Evolutionary conservation across 73 alveolate species (phyloP).

Genomic region (Paramecium tetraurelia): DNA sequence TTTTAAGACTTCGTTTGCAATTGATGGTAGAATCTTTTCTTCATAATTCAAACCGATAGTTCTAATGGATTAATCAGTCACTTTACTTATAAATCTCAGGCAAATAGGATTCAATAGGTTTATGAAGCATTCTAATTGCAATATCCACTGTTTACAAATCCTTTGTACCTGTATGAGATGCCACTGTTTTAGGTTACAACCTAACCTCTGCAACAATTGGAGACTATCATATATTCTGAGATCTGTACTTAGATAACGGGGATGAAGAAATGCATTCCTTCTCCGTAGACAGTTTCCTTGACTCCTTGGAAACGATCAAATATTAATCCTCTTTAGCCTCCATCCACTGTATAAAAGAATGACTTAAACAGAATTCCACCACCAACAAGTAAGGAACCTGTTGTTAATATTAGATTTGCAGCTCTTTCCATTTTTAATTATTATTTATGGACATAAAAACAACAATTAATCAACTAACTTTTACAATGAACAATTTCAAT

Average conservation of each 20-base stretch:
- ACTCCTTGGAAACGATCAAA: slow-evolving; percentile 79
- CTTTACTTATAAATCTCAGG: slow-evolving; percentile 66
- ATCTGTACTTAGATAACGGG: slow-evolving; percentile 66
- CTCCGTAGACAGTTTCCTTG: slow-evolving; percentile 69
- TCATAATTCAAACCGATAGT: slow-evolving; percentile 79
- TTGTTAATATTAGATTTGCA: background rate
- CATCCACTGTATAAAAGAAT: slow-evolving; percentile 79
- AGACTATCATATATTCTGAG: slow-evolving; percentile 28
- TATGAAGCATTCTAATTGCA: slow-evolving; percentile 74
- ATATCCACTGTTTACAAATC: slow-evolving; percentile 81
- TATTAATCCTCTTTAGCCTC: slow-evolving; percentile 85
- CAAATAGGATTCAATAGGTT: slow-evolving; percentile 73
- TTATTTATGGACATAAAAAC: background rate
- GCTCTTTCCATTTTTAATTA: slow-evolving; percentile 25
- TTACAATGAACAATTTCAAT: background rate
- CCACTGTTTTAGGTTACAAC: slow-evolving; percentile 70
- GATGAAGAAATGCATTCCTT: slow-evolving; percentile 82
- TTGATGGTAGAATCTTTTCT: slow-evolving; percentile 78
- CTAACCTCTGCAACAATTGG: slow-evolving; percentile 81
- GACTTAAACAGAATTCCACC: background rate
- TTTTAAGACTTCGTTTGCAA: slow-evolving; percentile 82
- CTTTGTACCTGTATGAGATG: slow-evolving; percentile 83
- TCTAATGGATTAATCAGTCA: background rate
- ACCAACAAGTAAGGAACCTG: background rate
- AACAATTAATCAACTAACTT: background rate